Percentiles rank a stretch among this genome's conserved stretches.
These are phyloP conservation scores for Suhomyces faveliae DNA, from an alignment of 805 yeast genomes.

Conservation along the genomic window DNA sequence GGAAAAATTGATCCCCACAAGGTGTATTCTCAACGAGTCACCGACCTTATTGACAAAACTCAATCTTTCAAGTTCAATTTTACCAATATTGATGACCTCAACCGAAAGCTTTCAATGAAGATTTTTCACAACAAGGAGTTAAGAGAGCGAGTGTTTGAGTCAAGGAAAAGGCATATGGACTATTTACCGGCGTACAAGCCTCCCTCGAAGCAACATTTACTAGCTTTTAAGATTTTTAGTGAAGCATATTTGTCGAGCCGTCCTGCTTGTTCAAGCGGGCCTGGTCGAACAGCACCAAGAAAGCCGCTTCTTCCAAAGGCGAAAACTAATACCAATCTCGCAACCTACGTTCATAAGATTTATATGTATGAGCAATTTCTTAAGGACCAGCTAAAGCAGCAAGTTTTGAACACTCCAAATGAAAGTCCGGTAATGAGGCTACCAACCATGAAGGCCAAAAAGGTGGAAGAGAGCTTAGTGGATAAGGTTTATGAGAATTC, in stretches of 20 bases:
- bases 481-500: background rate
- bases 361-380: conserved; percentile 17
- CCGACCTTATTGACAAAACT: background rate
- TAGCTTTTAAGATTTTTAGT: conserved; percentile 5
- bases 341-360: conserved; percentile 22
- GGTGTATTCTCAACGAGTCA: background rate
- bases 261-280: background rate
- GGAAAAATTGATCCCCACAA: background rate
- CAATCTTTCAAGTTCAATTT: conserved; percentile 3
- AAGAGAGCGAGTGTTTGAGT: background rate
- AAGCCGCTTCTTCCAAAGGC: conserved; percentile 20
- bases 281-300: background rate
- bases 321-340: conserved; percentile 26
- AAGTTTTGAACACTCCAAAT: background rate
- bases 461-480: background rate
- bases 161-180: background rate
- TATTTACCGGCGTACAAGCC: conserved; percentile 9
- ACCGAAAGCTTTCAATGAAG: conserved; percentile 2
- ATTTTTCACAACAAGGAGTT: background rate
- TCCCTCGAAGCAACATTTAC: conserved; percentile 7
- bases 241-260: background rate
- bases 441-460: background rate
- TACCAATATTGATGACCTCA: background rate
- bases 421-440: background rate
- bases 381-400: conserved; percentile 2